Percentiles rank a stretch among this genome's conserved stretches.
Evolutionary conservation across 2,329 filamentous ascomycete genomes (phyloP).

Genomic region (Colletotrichum sp.): DNA sequence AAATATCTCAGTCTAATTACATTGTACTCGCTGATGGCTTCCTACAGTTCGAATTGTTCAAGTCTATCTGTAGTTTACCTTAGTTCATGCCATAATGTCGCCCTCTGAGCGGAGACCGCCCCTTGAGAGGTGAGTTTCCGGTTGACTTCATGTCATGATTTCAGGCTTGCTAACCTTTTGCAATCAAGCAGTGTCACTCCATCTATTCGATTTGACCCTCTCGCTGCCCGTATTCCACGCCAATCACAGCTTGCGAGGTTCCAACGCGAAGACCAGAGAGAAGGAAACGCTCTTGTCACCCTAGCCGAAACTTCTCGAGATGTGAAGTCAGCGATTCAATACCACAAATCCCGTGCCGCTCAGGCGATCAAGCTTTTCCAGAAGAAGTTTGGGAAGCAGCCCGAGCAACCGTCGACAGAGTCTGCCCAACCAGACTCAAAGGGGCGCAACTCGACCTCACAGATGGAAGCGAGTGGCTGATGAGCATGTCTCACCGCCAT

Average conservation of each 20-base stretch:
- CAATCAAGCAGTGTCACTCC: neutral
- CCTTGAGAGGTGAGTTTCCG: neutral
- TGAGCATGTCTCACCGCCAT: neutral
- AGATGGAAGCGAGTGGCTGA: neutral
- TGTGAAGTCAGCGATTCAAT: neutral
- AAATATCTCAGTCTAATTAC: neutral
- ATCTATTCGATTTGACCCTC: neutral
- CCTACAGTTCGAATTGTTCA: neutral
- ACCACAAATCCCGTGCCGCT: neutral
- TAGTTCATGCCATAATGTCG: neutral
- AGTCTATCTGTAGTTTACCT: neutral
- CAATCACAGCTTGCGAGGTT: slow-evolving; percentile 1
- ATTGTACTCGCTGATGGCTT: neutral
- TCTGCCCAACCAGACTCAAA: neutral
- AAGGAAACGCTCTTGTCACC: neutral
- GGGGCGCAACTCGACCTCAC: neutral
- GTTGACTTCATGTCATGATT: neutral
- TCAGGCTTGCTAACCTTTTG: neutral
- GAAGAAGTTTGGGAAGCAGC: neutral
- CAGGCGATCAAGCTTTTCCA: neutral
- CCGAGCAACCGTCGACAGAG: neutral
- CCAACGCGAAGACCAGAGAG: neutral
- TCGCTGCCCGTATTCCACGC: neutral
- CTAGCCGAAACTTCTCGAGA: neutral
- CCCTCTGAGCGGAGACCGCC: neutral